Conservation (phyloP, 257 asterid species). For the Handroanthus guayacan region DNA sequence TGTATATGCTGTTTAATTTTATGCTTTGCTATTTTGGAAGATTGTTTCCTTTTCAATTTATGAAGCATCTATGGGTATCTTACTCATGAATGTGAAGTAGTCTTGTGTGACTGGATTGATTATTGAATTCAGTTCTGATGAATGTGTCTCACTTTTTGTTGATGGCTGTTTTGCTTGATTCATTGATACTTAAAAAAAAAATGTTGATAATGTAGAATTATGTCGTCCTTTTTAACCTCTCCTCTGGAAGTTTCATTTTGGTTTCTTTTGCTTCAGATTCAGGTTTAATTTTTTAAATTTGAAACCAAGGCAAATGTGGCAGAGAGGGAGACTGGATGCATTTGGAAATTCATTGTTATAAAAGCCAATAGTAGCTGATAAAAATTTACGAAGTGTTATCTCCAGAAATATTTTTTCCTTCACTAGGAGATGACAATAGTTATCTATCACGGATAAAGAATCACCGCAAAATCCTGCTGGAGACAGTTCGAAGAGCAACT, state of each 20-base stretch:
- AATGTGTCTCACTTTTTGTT: not conserved
- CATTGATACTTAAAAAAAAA: not conserved
- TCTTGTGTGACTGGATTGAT: not conserved
- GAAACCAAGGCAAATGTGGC: not conserved
- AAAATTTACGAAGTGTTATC: constrained; percentile 26
- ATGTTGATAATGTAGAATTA: constrained; percentile 15
- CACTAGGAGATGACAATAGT: constrained; percentile 12
- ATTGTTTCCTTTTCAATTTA: not conserved
- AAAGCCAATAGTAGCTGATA: constrained; percentile 1
- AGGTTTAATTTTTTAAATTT: constrained; percentile 26
- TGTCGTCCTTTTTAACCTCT: not conserved
- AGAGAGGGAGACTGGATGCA: constrained; percentile 22
- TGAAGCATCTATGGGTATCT: not conserved
- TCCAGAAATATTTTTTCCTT: not conserved
- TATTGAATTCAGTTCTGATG: not conserved
- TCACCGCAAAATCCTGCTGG: constrained; percentile 30
- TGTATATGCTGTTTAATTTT: not conserved
- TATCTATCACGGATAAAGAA: constrained; percentile 24
- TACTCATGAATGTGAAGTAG: constrained; percentile 14
- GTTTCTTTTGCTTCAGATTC: constrained; percentile 25
- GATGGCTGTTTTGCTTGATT: constrained; percentile 23
- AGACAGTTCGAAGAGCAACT: constrained; percentile 12
- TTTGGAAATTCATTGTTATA: constrained; percentile 11
- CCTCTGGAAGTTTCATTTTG: constrained; percentile 14
- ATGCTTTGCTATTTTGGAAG: not conserved